Percentiles rank a stretch among this genome's conserved stretches.
Conservation (phyloP, 345 rosid genomes). For the Ceriops tagal region DNA sequence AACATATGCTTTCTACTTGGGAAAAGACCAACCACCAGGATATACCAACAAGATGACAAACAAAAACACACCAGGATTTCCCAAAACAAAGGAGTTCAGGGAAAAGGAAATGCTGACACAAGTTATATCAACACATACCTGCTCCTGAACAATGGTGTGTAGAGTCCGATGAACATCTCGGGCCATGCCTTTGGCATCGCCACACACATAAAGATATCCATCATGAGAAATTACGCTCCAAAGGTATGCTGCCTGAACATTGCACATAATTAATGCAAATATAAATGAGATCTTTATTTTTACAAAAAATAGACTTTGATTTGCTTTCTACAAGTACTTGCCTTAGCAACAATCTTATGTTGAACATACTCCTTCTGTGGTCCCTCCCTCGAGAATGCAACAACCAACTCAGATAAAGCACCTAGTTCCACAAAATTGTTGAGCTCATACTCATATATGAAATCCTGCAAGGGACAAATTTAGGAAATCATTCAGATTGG, state of each 20-base stretch:
- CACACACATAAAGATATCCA: conserved; percentile 32
- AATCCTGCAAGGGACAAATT: conserved; percentile 18
- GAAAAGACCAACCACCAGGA: too few species aligned
- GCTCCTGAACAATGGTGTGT: conserved; percentile 32
- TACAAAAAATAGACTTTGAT: background rate
- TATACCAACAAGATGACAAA: too few species aligned
- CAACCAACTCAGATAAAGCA: conserved; percentile 24
- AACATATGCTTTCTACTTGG: too few species aligned
- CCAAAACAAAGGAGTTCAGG: too few species aligned
- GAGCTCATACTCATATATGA: conserved; percentile 34
- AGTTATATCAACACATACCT: conserved; percentile 13
- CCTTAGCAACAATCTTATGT: conserved; percentile 28
- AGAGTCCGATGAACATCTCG: conserved; percentile 34
- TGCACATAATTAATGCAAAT: background rate
- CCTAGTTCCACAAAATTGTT: conserved; percentile 26
- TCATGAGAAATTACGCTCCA: conserved; percentile 26
- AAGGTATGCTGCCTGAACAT: conserved; percentile 26
- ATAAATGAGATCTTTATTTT: background rate
- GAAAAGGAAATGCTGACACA: background rate
- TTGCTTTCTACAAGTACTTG: conserved; percentile 5
- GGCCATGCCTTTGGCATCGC: conserved; percentile 39
- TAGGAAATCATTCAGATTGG: background rate
- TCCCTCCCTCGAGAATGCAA: conserved; percentile 36
- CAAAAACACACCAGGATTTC: too few species aligned
- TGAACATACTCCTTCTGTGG: conserved; percentile 32